These are phyloP conservation scores for Crithidia expoeki DNA, from an alignment of 208 protist genomes.

Conservation along the genomic window DNA sequence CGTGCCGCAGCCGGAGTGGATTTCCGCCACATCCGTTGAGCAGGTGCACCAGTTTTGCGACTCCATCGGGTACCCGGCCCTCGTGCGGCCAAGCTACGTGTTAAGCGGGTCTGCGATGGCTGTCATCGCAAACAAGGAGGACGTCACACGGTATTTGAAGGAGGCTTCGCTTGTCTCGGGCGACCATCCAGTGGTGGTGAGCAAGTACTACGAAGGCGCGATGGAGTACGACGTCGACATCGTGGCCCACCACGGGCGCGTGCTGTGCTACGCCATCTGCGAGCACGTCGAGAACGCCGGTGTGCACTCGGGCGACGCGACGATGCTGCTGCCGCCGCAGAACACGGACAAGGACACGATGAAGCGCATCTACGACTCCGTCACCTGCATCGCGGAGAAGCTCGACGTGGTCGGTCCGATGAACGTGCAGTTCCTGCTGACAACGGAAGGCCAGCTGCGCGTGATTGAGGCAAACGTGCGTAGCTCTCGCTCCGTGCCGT, in stretches of 20 bases:
- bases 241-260: slow-evolving; percentile 95
- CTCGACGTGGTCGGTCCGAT: slow-evolving; percentile 97
- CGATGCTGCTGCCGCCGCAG: slow-evolving; percentile 94
- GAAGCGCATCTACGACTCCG: slow-evolving; percentile 81
- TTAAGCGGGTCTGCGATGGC: slow-evolving; percentile 97
- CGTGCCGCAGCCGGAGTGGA: slow-evolving; percentile 98
- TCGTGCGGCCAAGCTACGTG: slow-evolving; percentile 97
- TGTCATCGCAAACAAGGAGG: slow-evolving; percentile 91
- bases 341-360: slow-evolving; percentile 85
- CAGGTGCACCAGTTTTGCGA: slow-evolving; percentile 93
- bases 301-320: slow-evolving; percentile 97
- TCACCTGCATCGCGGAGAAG: slow-evolving; percentile 89
- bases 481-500: slow-evolving; percentile 97
- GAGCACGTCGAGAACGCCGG: slow-evolving; percentile 99
- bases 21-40: slow-evolving; percentile 88
- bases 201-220: slow-evolving; percentile 97
- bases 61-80: slow-evolving; percentile 92
- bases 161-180: slow-evolving; percentile 91
- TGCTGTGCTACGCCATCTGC: slow-evolving; percentile 97
- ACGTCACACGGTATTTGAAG: slow-evolving; percentile 94
- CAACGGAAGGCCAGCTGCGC: slow-evolving; percentile 93
- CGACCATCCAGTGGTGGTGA: slow-evolving; percentile 96
- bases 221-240: slow-evolving; percentile 99
- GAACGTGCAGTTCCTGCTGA: slow-evolving; percentile 99
- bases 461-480: slow-evolving; percentile 98